Conservation (phyloP, 2,329 filamentous ascomycete species). For the Pyrenophora seminiperda region DNA sequence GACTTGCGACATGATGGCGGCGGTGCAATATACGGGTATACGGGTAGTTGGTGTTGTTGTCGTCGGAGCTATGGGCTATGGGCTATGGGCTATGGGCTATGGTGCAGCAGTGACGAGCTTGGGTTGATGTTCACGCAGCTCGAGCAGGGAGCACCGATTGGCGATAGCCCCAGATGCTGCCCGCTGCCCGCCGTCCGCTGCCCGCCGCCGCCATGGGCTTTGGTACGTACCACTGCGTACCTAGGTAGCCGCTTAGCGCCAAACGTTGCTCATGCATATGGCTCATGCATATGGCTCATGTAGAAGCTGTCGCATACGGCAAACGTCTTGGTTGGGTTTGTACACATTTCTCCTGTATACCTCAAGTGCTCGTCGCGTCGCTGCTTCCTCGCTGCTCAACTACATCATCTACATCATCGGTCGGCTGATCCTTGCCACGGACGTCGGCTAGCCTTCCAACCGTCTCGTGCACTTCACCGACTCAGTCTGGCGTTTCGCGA, state of each 20-base stretch:
- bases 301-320: no score
- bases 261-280: conserved; percentile 11
- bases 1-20: conserved; percentile 79
- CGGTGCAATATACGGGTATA: no score
- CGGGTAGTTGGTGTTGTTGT: conserved; percentile 3
- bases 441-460: conserved; percentile 30
- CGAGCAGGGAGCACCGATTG: conserved; percentile 30
- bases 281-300: conserved; percentile 8
- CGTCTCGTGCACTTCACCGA: conserved; percentile 37
- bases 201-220: conserved; percentile 2
- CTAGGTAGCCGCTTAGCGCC: background rate
- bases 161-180: conserved; percentile 20
- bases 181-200: conserved; percentile 3
- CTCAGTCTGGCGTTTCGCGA: conserved; percentile 35
- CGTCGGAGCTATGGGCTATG: conserved; percentile 9
- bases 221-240: background rate
- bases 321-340: no score
- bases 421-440: conserved; percentile 37
- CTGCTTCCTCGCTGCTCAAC: conserved; percentile 19
- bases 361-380: conserved; percentile 2
- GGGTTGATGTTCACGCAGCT: conserved; percentile 31
- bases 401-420: conserved; percentile 42
- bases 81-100: conserved; percentile 14
- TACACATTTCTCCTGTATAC: no score
- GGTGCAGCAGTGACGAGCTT: conserved; percentile 30